Conservation (phyloP, 1,284 basidiomycete species). For the Ceratobasidium sp. region DNA sequence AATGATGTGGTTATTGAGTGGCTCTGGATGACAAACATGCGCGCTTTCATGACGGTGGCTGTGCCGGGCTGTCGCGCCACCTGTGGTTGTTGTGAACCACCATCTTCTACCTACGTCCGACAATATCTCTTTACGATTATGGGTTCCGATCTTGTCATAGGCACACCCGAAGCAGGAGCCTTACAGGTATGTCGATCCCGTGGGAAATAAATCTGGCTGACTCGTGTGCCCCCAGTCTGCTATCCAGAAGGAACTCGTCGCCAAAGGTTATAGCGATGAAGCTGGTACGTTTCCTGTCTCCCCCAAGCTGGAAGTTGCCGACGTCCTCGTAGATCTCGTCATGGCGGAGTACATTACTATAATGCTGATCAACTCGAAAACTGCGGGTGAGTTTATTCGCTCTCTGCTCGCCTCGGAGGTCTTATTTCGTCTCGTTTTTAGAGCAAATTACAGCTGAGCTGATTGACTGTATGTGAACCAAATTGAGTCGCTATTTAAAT, state of each 20-base stretch:
- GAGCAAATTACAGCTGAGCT: constrained; percentile 82
- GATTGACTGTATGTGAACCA: constrained; percentile 69
- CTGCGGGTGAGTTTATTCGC: constrained; percentile 61
- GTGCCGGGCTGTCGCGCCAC: constrained; percentile 24
- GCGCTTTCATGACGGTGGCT: constrained; percentile 25
- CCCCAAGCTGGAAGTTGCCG: constrained; percentile 10
- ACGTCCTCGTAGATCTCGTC: constrained; percentile 65
- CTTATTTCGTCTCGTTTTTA: constrained; percentile 49
- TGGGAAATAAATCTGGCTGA: constrained; percentile 4
- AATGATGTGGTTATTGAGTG: constrained; percentile 26
- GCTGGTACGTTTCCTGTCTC: constrained; percentile 60
- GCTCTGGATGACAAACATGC: constrained; percentile 25
- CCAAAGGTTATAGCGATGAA: constrained; percentile 75
- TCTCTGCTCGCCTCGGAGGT: constrained; percentile 20
- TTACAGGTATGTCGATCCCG: constrained; percentile 63
- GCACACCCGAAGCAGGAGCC: constrained; percentile 73
- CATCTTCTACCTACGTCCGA: constrained; percentile 42
- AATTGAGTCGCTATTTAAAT: neutral
- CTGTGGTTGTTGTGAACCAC: constrained; percentile 40
- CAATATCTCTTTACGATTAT: constrained; percentile 53
- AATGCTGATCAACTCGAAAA: constrained; percentile 91
- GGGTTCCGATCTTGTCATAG: constrained; percentile 77
- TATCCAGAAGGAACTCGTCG: constrained; percentile 81
- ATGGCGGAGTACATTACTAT: constrained; percentile 92
- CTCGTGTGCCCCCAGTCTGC: constrained; percentile 60